These are phyloP conservation scores for Podospora conica DNA, from an alignment of 495 filamentous ascomycete genomes.

Conservation along the genomic window DNA sequence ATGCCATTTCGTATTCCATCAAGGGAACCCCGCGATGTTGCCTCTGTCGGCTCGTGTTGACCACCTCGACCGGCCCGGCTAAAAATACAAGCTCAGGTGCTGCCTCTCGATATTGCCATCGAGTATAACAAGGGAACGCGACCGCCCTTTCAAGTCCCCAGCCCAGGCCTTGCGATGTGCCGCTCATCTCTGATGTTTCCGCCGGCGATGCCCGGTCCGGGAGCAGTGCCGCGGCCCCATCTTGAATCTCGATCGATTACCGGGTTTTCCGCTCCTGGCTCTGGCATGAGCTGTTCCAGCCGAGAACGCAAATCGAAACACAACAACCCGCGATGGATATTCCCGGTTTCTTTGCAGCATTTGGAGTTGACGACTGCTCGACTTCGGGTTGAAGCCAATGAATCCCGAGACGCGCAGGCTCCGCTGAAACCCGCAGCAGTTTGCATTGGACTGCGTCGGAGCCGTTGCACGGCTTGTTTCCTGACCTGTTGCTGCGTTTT, in stretches of 20 bases:
- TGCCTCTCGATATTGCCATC: neutral
- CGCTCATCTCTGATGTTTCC: neutral
- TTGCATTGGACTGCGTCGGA: neutral
- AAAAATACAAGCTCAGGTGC: slow-evolving; percentile 12
- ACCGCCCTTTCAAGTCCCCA: neutral
- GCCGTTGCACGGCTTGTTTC: neutral
- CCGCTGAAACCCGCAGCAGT: neutral
- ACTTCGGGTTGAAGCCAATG: neutral
- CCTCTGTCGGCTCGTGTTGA: slow-evolving; percentile 1
- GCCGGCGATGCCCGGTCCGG: neutral
- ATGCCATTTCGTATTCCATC: slow-evolving; percentile 8
- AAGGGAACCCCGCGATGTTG: neutral
- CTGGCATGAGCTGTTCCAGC: neutral
- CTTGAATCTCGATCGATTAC: neutral
- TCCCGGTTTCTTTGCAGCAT: neutral
- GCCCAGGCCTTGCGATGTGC: neutral
- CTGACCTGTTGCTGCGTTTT: neutral
- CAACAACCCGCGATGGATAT: neutral
- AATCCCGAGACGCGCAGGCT: neutral
- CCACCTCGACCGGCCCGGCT: neutral
- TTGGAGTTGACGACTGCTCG: neutral
- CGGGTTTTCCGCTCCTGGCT: neutral
- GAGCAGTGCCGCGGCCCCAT: neutral
- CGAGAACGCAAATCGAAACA: neutral
- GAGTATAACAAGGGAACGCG: neutral